These are phyloP conservation scores for Typha latifolia DNA, from an alignment of 176 grass and related monocot genomes.

Conservation along the genomic window DNA sequence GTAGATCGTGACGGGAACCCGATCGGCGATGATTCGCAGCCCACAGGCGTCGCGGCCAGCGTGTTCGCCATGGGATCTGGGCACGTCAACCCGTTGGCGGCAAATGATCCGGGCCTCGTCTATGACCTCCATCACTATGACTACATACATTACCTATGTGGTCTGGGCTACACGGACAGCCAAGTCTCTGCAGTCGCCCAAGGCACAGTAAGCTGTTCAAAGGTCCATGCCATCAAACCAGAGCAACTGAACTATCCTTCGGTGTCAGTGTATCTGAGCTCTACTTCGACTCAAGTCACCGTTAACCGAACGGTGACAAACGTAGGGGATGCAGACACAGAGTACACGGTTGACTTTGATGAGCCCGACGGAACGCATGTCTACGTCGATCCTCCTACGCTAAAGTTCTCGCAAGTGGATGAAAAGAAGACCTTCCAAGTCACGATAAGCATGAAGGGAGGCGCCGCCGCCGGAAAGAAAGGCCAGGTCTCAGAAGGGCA, in stretches of 20 bases:
- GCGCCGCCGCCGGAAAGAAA: not conserved
- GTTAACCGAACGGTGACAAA: conserved; percentile 57
- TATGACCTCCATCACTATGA: conserved; percentile 45
- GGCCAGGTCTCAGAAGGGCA: not conserved
- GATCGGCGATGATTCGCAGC: conserved; percentile 28
- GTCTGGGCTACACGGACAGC: conserved; percentile 38
- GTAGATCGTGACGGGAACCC: conserved; percentile 18
- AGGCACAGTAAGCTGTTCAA: conserved; percentile 22
- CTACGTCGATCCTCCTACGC: not conserved
- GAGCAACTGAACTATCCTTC: conserved; percentile 83
- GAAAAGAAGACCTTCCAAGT: not conserved
- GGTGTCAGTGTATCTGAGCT: conserved; percentile 32
- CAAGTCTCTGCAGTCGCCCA: conserved; percentile 40
- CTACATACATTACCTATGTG: conserved; percentile 58
- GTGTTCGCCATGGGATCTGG: conserved; percentile 50
- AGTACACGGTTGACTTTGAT: conserved; percentile 16
- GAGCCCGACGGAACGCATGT: not conserved
- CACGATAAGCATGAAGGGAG: not conserved
- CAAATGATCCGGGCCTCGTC: conserved; percentile 58
- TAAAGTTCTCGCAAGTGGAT: not conserved
- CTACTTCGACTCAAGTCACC: conserved; percentile 1
- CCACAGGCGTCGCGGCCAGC: not conserved
- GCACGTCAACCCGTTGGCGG: conserved; percentile 42
- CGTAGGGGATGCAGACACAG: conserved; percentile 25
- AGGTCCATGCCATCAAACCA: conserved; percentile 7